A percentile compares a stretch with the other conserved stretches of the same genome.
These are phyloP conservation scores for Aspergillus neotritici DNA, from an alignment of 2,329 filamentous ascomycete species.

Conservation along the genomic window DNA sequence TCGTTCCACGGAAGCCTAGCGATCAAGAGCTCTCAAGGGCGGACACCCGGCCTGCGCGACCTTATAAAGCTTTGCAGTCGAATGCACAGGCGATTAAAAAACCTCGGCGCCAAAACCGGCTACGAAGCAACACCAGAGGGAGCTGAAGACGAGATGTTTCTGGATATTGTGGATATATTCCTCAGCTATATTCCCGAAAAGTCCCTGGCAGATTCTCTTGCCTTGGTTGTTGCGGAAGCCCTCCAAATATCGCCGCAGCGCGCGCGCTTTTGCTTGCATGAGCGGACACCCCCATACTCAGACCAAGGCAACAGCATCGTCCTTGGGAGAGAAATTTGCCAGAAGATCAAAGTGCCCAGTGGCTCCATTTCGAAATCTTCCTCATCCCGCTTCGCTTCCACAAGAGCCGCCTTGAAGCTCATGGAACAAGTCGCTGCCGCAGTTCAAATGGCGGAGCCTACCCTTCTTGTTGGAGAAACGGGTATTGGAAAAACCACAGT, in stretches of 20 bases:
- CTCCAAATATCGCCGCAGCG: constrained; percentile 81
- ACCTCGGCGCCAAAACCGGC: constrained; percentile 56
- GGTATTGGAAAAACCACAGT: constrained; percentile 97
- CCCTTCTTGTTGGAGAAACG: constrained; percentile 94
- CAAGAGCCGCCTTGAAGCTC: constrained; percentile 73
- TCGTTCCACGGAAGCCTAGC: constrained; percentile 36
- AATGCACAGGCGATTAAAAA: constrained; percentile 59
- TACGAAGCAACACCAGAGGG: constrained; percentile 67
- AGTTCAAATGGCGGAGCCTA: constrained; percentile 76
- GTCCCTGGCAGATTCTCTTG: constrained; percentile 47
- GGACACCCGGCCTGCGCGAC: constrained; percentile 66
- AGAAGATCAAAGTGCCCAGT: constrained; percentile 49
- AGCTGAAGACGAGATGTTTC: constrained; percentile 75
- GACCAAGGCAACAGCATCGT: constrained; percentile 54
- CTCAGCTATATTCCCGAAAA: constrained; percentile 69
- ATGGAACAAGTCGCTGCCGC: constrained; percentile 85
- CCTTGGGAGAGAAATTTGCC: constrained; percentile 61
- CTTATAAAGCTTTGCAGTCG: constrained; percentile 87
- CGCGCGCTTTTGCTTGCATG: constrained; percentile 68
- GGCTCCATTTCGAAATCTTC: constrained; percentile 41
- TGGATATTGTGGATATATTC: constrained; percentile 92
- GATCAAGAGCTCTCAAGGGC: constrained; percentile 38
- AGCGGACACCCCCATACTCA: constrained; percentile 65
- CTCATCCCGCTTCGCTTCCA: constrained; percentile 68
- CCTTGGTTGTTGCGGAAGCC: constrained; percentile 71